Base-by-base conservation (phyloP, 352 stramenopile species). In the Phytophthora sojae region DNA sequence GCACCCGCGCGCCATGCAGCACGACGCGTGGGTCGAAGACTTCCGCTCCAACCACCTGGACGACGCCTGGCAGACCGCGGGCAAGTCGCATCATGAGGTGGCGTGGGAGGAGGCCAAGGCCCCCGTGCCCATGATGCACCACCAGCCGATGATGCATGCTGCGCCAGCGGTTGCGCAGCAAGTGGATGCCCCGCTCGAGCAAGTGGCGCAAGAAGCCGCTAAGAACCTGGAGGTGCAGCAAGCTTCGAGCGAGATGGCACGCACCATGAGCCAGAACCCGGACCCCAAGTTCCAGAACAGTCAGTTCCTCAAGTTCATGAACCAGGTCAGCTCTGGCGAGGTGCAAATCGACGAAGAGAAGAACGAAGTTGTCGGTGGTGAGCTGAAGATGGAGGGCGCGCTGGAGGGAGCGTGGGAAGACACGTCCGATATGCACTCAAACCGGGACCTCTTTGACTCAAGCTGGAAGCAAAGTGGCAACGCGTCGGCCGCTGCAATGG, bases 291-390 rank as follows among this genome's bases (percentile, higher is more conserved):
- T 79, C 66, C 87, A 96, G 68, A 90, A 94, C 61, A 96, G 89
- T 75, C 83, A 96, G 57, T 96, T 96, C 61, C 75, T 95, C 50
- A 75, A 94, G 67, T 96, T 96, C 57, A 94, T 96, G 88, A 85
- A 94, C 61, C 79, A 95, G 64, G 82, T 96, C 37, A 82, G 85
- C 55, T 74, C 69, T 5, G 89, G 89, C 32, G 78, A 92, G 69
- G 82, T 94, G 6, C 83, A 91, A 65, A 78, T 96, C 8, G 81
- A 94, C 64, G 89, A 96, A 59, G 83, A 86, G 52, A 89, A 90
- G 65, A 96, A 96, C 60, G 75, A 78, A 37, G 88, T 94, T 42
- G 75, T 77, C 17, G 75, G 77, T 21, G 77, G 68, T 17, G 67
- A 70, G 21, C 58, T 84, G 1, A 77, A 80, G 12, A 66, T 71